These are phyloP conservation scores for Akanthomyces muscarius DNA, from an alignment of 2,329 filamentous ascomycete genomes.

Conservation along the genomic window DNA sequence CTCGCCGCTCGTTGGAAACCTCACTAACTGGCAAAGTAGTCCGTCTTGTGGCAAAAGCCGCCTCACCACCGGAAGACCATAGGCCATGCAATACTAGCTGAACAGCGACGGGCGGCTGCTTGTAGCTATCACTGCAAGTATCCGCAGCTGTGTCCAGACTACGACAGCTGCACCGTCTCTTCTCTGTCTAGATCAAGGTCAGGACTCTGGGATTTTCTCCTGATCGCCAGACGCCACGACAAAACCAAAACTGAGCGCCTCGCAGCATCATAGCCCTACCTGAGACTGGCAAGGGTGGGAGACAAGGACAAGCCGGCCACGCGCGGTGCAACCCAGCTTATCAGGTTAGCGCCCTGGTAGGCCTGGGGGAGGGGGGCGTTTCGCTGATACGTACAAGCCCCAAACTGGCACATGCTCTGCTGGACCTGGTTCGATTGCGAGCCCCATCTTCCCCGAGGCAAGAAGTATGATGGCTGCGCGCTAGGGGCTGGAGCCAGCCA, in stretches of 20 bases:
- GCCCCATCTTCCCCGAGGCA: slow-evolving; percentile 6
- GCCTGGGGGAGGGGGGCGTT: background rate
- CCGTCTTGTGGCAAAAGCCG: background rate
- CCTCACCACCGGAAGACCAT: background rate
- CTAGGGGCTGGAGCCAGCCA: slow-evolving; percentile 12
- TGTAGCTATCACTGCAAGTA: background rate
- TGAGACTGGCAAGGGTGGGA: slow-evolving; percentile 7
- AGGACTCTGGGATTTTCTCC: background rate
- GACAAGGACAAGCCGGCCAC: background rate
- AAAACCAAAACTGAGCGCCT: background rate
- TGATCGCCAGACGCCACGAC: background rate
- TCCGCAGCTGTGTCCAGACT: background rate
- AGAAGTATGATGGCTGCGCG: slow-evolving; percentile 5
- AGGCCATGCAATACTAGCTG: background rate
- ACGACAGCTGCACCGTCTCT: background rate
- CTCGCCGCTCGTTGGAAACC: background rate
- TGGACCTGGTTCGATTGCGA: slow-evolving; percentile 11
- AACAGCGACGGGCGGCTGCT: background rate
- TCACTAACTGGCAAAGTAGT: background rate
- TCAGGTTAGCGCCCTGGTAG: background rate
- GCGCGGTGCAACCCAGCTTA: background rate
- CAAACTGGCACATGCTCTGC: slow-evolving; percentile 5
- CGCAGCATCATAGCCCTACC: slow-evolving; percentile 3
- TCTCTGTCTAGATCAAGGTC: background rate
- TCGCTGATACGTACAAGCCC: slow-evolving; percentile 13